Evolutionary conservation across 352 stramenopile genomes (phyloP), one percentile per base, ranked within the genome.

Genomic region (Globisporangium iwayamae): DNA sequence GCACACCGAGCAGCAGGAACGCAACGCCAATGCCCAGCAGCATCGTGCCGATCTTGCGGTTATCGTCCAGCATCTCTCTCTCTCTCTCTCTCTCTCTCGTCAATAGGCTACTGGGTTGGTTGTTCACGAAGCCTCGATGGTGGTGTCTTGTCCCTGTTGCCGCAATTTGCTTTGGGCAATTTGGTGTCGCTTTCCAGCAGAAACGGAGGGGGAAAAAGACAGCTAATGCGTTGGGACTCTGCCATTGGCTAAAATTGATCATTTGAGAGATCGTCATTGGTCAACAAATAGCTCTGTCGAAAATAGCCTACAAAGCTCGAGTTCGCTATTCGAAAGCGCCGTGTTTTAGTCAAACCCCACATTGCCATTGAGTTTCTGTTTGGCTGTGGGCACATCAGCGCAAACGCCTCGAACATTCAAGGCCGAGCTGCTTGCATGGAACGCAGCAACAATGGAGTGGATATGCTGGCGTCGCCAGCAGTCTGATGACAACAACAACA

Each of bases 21-120:
- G 83, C 81, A 63, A 96, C 96, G 66, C 94, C 94, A 47, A 98
- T 73, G 47, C 93, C 90, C 62, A 98, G 81, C 58, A 98, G 77
- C 60, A 96, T 80, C 32, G 94, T 98, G 58, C 94, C 94, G 73
- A 98, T 98, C 81, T 98, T 98, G 69, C 93, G 93, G 79, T 98
- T 98, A 78, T 98, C 94, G 72, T 93, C 88, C 61, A 96, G 73
- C 80, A 89, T 91, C 52, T 56, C 54, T n/a, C n/a, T 57, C 50
- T 54, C 14, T n/a, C n/a, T 57, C 50, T 54, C 14, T 56, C 8
- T 57, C 30, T n/a, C 7, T 13, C 30, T 51, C 28, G 54, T 48
- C 13, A 14, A 18, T 6, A 38, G 36, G 4, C 18, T 11, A n/a
- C n/a, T 41, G 32, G 34, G 32, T 41, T 34, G 34, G 32, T 48